Evolutionary conservation across 306 rosid species (phyloP).

Genomic region (Vigna unguiculata): DNA sequence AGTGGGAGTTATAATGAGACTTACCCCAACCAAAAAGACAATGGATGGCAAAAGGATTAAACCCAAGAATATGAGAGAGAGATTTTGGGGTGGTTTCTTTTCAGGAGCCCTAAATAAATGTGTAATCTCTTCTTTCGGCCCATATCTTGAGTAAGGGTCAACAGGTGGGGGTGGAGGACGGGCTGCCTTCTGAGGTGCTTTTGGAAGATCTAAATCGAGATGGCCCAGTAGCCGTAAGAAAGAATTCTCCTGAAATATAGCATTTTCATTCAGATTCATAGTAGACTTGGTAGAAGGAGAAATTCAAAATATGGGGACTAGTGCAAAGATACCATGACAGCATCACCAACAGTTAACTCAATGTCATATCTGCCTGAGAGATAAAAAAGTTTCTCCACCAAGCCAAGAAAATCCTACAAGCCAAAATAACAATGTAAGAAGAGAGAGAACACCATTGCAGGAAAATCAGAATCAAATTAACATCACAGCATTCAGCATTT

Average conservation of each 20-base stretch:
- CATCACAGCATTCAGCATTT: not conserved
- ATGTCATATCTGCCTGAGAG: slow-evolving; percentile 89
- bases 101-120: slow-evolving; percentile 93
- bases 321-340: slow-evolving; percentile 77
- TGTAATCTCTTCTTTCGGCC: slow-evolving; percentile 85
- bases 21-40: slow-evolving; percentile 91
- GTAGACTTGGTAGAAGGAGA: not conserved
- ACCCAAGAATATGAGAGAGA: slow-evolving; percentile 86
- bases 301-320: not conserved
- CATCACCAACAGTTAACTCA: slow-evolving; percentile 91
- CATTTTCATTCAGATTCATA: slow-evolving; percentile 38
- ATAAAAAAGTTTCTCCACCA: slow-evolving; percentile 93
- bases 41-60: slow-evolving; percentile 74
- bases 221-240: slow-evolving; percentile 74
- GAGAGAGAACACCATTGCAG: slow-evolving; percentile 39
- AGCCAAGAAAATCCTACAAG: slow-evolving; percentile 51
- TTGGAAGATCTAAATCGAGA: slow-evolving; percentile 89
- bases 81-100: slow-evolving; percentile 80
- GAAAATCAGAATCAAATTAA: slow-evolving; percentile 31
- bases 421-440: slow-evolving; percentile 16
- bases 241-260: slow-evolving; percentile 84
- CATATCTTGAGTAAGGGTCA: slow-evolving; percentile 80
- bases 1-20: slow-evolving; percentile 43
- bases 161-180: slow-evolving; percentile 77
- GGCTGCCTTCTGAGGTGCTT: slow-evolving; percentile 90